phyloP scores from a whole-genome alignment of 805 yeast genomes.

The Pichia scutulata region DNA sequence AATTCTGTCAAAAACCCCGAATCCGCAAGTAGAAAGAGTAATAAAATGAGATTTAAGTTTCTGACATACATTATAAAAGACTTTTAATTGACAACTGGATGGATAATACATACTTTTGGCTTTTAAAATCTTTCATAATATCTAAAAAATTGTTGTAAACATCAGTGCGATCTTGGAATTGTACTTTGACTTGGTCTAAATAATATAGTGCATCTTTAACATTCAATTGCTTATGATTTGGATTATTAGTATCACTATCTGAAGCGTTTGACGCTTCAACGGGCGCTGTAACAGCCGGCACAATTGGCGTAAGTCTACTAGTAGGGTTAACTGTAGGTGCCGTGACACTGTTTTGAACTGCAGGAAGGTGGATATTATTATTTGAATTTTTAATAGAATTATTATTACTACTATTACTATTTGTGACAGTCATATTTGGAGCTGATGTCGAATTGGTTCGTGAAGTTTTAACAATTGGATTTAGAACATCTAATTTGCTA shows the following conservation, averaged over 20 bases:
- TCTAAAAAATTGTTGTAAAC: conserved; percentile 94
- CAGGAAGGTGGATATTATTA: not conserved
- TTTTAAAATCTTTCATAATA: conserved; percentile 97
- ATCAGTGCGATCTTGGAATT: conserved; percentile 87
- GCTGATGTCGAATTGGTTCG: conserved; percentile 2
- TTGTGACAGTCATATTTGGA: not conserved
- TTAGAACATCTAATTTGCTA: not conserved
- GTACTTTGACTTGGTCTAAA: conserved; percentile 90
- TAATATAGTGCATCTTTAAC: conserved; percentile 95
- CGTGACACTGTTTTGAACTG: not conserved
- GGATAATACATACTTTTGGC: conserved; percentile 54
- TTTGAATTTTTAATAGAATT: not conserved
- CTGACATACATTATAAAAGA: not conserved
- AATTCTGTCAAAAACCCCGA: not conserved
- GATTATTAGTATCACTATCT: conserved; percentile 15
- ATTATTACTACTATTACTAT: not conserved
- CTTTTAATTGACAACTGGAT: not conserved
- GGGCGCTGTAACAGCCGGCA: conserved; percentile 4
- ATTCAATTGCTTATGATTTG: conserved; percentile 68
- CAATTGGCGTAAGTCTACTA: conserved; percentile 3
- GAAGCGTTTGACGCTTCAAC: conserved; percentile 16
- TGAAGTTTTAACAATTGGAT: conserved; percentile 9
- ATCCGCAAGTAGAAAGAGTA: not conserved
- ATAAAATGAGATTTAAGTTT: not conserved
- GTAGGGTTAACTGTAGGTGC: not conserved